Percentiles rank a stretch among this genome's conserved stretches.
Conservation (phyloP, 2,329 filamentous ascomycete genomes). For the Shiraia sp. region DNA sequence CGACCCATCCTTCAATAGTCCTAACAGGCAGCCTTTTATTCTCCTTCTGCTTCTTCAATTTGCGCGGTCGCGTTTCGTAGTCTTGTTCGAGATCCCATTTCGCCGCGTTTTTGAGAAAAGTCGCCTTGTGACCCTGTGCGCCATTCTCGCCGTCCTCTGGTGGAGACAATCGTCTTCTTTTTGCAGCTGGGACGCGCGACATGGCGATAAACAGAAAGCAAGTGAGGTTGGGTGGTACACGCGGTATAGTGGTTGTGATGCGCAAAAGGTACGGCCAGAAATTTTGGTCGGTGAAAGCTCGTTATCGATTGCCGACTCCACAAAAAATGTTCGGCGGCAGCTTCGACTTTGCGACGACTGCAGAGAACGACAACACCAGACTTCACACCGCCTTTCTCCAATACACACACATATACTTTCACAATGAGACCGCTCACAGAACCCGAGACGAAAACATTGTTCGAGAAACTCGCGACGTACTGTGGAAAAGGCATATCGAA, state of each 20-base stretch:
- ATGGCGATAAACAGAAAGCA: conserved; percentile 16
- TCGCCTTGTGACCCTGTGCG: conserved; percentile 39
- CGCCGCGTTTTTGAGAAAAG: conserved; percentile 73
- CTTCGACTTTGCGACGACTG: conserved; percentile 6
- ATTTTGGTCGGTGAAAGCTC: conserved; percentile 26
- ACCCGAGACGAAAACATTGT: conserved; percentile 76
- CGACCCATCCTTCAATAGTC: conserved; percentile 74
- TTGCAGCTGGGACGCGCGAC: conserved; percentile 41
- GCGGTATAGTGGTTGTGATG: conserved; percentile 6
- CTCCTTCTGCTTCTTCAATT: conserved; percentile 72
- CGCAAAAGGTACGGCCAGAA: conserved; percentile 13
- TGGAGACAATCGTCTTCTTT: conserved; percentile 44
- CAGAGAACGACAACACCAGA: conserved; percentile 1
- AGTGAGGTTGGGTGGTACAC: conserved; percentile 1
- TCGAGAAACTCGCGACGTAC: conserved; percentile 93
- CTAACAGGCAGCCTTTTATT: conserved; percentile 82
- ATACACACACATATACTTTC: conserved; percentile 28
- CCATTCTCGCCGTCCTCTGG: conserved; percentile 31
- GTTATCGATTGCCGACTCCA: conserved; percentile 18
- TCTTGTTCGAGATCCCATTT: conserved; percentile 91
- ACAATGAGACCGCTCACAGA: conserved; percentile 81
- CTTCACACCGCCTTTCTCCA: conserved; percentile 2
- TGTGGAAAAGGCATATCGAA: conserved; percentile 84
- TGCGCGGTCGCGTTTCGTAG: conserved; percentile 80
- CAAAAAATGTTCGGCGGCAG: conserved; percentile 16